Conservation (phyloP, 495 filamentous ascomycete species). For the Pseudevernia furfuracea region DNA sequence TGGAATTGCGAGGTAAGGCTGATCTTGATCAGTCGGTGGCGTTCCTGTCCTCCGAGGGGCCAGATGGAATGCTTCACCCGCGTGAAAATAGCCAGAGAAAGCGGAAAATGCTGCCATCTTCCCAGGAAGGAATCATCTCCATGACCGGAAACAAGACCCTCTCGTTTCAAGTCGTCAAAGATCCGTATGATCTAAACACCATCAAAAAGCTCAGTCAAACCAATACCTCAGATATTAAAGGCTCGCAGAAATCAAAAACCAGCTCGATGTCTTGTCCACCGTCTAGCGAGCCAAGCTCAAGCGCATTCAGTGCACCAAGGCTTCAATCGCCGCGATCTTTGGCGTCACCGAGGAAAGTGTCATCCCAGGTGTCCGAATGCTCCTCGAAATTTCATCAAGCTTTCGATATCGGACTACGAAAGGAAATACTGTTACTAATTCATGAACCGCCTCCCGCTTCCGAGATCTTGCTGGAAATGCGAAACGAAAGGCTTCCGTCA, state of each 20-base stretch:
- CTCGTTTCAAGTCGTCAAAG: constrained; percentile 71
- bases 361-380: constrained; percentile 12
- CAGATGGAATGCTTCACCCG: background rate
- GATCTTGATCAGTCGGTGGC: background rate
- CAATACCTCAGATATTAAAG: constrained; percentile 39
- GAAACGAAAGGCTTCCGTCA: constrained; percentile 34
- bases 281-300: constrained; percentile 2
- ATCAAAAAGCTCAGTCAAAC: constrained; percentile 61
- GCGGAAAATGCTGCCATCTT: constrained; percentile 9
- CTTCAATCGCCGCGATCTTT: background rate
- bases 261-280: constrained; percentile 13
- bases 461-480: constrained; percentile 31
- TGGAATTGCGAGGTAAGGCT: background rate
- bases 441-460: constrained; percentile 13
- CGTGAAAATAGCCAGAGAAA: background rate
- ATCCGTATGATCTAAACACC: constrained; percentile 60
- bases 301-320: constrained; percentile 6
- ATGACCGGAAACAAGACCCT: constrained; percentile 36
- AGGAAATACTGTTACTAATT: constrained; percentile 1
- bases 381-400: constrained; percentile 15
- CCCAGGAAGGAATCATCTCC: constrained; percentile 11
- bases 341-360: background rate
- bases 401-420: constrained; percentile 6
- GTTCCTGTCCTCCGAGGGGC: background rate
- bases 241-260: constrained; percentile 28